Percentiles rank a stretch among this genome's conserved stretches.
Conservation (phyloP, 768 basidiomycete genomes). For the Lactarius akahatsu region DNA sequence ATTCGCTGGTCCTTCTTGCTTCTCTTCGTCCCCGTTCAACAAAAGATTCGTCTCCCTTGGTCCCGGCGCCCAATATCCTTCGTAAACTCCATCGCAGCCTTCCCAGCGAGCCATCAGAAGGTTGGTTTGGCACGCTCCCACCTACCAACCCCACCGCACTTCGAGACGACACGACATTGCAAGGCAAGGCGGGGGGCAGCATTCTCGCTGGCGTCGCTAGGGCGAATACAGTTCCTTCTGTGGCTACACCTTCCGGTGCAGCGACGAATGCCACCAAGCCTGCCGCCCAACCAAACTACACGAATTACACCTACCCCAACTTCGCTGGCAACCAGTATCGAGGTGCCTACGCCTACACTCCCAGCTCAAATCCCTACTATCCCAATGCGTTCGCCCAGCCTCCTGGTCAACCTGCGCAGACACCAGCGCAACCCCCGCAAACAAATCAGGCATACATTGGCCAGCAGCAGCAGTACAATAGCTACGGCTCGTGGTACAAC, state of each 20-base stretch:
- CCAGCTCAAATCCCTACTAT: slow-evolving; percentile 38
- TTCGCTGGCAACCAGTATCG: slow-evolving; percentile 36
- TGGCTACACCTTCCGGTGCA: slow-evolving; percentile 31
- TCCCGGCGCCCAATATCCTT: slow-evolving; percentile 64
- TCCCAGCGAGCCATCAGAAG: slow-evolving; percentile 54
- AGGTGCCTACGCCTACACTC: slow-evolving; percentile 43
- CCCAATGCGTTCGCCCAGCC: slow-evolving; percentile 35
- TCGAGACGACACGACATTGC: slow-evolving; percentile 73
- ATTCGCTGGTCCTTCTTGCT: slow-evolving; percentile 64
- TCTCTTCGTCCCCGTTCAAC: slow-evolving; percentile 68
- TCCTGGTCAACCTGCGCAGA: slow-evolving; percentile 31
- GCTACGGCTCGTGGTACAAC: slow-evolving; percentile 45
- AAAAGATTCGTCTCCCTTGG: slow-evolving; percentile 46
- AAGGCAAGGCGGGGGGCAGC: slow-evolving; percentile 46
- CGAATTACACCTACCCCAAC: slow-evolving; percentile 33
- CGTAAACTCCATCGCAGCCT: slow-evolving; percentile 71
- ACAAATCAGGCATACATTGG: slow-evolving; percentile 40
- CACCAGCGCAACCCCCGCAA: slow-evolving; percentile 33
- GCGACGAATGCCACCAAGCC: slow-evolving; percentile 38
- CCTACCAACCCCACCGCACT: slow-evolving; percentile 56
- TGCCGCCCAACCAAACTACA: slow-evolving; percentile 30
- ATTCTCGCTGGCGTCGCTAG: slow-evolving; percentile 22
- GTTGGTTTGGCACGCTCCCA: slow-evolving; percentile 77
- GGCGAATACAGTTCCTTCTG: slow-evolving; percentile 22
- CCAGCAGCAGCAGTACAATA: slow-evolving; percentile 42